These are phyloP conservation scores for Phytophthora constricta DNA, from an alignment of 352 stramenopile genomes.

Conservation along the genomic window DNA sequence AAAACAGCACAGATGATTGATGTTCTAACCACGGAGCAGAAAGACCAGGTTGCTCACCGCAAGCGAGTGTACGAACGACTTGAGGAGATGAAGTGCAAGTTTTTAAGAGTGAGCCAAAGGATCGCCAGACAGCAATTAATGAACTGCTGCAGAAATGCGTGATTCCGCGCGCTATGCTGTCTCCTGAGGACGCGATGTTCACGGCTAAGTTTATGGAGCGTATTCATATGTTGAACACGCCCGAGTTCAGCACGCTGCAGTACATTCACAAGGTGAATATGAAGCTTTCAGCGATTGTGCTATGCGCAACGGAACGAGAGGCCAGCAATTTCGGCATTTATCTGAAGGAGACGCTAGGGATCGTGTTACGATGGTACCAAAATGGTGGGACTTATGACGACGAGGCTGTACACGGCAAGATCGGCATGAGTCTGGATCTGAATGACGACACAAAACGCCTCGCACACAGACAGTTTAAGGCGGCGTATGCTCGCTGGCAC, in stretches of 20 bases:
- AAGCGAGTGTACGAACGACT: constrained; percentile 85
- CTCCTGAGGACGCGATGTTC: constrained; percentile 86
- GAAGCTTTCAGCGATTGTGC: constrained; percentile 78
- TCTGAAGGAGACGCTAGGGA: constrained; percentile 75
- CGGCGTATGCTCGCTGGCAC: constrained; percentile 80
- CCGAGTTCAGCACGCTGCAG: constrained; percentile 77
- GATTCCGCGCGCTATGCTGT: constrained; percentile 77
- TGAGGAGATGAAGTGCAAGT: constrained; percentile 70
- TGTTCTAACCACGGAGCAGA: constrained; percentile 85
- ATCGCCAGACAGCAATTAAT: constrained; percentile 57
- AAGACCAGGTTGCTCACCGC: constrained; percentile 84
- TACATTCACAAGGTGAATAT: constrained; percentile 85
- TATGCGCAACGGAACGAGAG: constrained; percentile 86
- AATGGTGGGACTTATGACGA: constrained; percentile 81
- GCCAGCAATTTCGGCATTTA: constrained; percentile 89
- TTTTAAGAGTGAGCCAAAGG: constrained; percentile 58
- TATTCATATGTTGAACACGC: constrained; percentile 75
- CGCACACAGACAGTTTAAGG: constrained; percentile 77
- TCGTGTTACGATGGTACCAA: constrained; percentile 83
- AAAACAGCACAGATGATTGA: constrained; percentile 82
- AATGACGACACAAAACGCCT: constrained; percentile 65
- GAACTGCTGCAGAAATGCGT: constrained; percentile 86
- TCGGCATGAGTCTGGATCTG: constrained; percentile 80
- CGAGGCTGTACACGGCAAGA: constrained; percentile 72
- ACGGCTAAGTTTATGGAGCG: constrained; percentile 87